Evolutionary conservation across 352 stramenopile genomes (phyloP).

Genomic region (Elongisporangium prolatum): DNA sequence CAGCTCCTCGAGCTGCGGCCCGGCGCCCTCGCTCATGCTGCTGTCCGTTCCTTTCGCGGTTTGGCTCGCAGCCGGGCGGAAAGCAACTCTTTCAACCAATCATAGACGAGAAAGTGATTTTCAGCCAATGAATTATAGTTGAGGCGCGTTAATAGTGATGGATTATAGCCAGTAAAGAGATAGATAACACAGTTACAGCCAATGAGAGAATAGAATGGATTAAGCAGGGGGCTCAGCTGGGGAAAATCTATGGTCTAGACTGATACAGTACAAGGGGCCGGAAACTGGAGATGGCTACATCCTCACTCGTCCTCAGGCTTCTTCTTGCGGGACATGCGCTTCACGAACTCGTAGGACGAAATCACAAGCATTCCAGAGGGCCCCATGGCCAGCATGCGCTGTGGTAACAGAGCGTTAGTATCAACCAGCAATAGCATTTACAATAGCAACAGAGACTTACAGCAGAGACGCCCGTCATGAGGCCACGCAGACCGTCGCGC

Average conservation of each 20-base stretch:
- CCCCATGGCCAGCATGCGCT: slow-evolving; percentile 79
- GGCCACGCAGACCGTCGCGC: slow-evolving; percentile 58
- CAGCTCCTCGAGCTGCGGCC: slow-evolving; percentile 44
- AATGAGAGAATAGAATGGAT: neutral
- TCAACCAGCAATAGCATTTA: neutral
- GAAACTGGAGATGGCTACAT: neutral
- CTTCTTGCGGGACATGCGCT: slow-evolving; percentile 74
- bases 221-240: neutral
- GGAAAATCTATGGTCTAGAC: neutral
- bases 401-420: neutral
- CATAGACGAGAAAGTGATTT: neutral
- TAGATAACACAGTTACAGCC: neutral
- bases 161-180: too few species aligned
- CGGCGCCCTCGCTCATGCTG: slow-evolving; percentile 3
- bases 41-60: slow-evolving; percentile 2
- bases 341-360: slow-evolving; percentile 88
- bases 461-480: slow-evolving; percentile 79
- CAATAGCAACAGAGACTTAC: slow-evolving; percentile 27
- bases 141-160: neutral
- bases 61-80: neutral
- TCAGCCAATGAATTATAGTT: neutral
- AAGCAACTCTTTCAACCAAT: neutral
- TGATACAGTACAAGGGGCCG: neutral
- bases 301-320: slow-evolving; percentile 19
- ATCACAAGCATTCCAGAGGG: slow-evolving; percentile 84